These are phyloP conservation scores for Colletotrichum sp. DNA, from an alignment of 2,329 filamentous ascomycete species.

Conservation along the genomic window DNA sequence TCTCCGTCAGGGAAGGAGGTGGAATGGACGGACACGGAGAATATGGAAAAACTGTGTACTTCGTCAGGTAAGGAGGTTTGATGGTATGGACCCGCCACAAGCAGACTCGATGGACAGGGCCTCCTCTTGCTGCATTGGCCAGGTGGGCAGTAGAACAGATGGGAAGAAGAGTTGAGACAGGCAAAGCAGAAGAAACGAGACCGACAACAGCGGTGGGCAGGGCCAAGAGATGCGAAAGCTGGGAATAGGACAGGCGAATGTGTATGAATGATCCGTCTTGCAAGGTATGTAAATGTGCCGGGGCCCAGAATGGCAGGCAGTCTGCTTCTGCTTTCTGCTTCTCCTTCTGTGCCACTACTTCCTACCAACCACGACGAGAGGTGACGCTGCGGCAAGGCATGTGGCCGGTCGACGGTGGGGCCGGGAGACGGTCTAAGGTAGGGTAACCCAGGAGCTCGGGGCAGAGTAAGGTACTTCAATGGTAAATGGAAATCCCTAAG, in stretches of 20 bases:
- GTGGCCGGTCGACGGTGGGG: slow-evolving; percentile 5
- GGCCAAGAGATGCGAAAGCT: neutral
- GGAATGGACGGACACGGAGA: neutral
- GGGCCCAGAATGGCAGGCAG: neutral
- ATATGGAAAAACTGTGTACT: neutral
- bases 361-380: neutral
- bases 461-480: neutral
- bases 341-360: neutral
- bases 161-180: neutral
- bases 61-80: neutral
- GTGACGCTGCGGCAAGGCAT: slow-evolving; percentile 1
- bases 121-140: neutral
- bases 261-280: neutral
- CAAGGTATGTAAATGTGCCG: neutral
- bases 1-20: neutral
- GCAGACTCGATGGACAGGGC: neutral
- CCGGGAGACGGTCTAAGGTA: neutral
- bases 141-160: neutral
- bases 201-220: neutral
- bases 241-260: neutral
- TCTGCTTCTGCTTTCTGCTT: neutral
- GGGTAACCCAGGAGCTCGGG: neutral
- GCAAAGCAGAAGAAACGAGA: neutral
- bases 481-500: neutral
- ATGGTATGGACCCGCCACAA: slow-evolving; percentile 2